Percentiles rank a stretch among this genome's conserved stretches.
These are phyloP conservation scores for Haplosporangium sp. DNA, from an alignment of 371 early-diverging fungal genomes.

Conservation along the genomic window DNA sequence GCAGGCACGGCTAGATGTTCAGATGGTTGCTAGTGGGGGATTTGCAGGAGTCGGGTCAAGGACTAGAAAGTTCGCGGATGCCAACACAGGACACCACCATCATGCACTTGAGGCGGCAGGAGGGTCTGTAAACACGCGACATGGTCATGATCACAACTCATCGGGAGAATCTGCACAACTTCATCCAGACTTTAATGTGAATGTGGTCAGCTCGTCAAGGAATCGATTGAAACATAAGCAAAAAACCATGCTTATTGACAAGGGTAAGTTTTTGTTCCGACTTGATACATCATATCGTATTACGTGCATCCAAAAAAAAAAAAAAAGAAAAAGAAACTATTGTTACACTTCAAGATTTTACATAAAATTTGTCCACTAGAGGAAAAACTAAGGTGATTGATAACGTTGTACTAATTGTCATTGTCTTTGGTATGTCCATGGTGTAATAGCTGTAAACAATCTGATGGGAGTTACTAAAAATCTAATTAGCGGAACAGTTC, in stretches of 20 bases:
- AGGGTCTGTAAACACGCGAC: constrained; percentile 31
- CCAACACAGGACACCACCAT: constrained; percentile 18
- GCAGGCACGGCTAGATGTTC: constrained; percentile 68
- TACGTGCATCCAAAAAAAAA: no score
- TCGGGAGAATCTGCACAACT: constrained; percentile 28
- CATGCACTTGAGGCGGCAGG: constrained; percentile 14
- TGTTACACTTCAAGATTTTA: no score
- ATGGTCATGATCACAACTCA: constrained; percentile 53
- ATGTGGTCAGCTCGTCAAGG: constrained; percentile 49
- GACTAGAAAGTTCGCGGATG: constrained; percentile 58
- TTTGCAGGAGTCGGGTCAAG: constrained; percentile 66
- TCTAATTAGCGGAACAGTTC: constrained; percentile 65
- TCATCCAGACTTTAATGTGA: constrained; percentile 46
- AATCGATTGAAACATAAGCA: constrained; percentile 79
- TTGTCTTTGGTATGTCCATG: neutral
- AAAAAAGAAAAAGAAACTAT: no score
- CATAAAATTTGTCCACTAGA: no score
- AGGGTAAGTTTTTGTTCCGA: constrained; percentile 59
- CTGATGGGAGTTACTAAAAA: constrained; percentile 67
- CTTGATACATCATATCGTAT: no score
- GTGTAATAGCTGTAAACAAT: constrained; percentile 62
- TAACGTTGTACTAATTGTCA: no score
- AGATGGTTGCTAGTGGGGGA: constrained; percentile 55
- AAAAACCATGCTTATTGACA: constrained; percentile 74
- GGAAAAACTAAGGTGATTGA: no score